Conservation (phyloP, 139 green algal genomes). For the Haematococcus lacustris region DNA sequence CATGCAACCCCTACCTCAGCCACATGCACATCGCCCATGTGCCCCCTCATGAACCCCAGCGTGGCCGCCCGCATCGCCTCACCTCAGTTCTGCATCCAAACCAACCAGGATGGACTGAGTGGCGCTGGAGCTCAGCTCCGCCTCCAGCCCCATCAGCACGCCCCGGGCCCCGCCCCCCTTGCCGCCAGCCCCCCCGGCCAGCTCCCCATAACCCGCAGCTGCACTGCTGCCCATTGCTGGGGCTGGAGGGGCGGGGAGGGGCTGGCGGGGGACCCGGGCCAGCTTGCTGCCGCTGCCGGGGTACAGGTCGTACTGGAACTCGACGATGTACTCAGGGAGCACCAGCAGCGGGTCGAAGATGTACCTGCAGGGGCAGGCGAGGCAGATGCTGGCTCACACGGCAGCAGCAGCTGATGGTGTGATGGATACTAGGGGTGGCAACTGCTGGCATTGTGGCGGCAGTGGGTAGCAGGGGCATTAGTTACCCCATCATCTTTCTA, state of each 20-base stretch:
- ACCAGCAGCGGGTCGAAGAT: slow-evolving; percentile 51
- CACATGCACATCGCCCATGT: no score
- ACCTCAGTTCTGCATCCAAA: slow-evolving; percentile 35
- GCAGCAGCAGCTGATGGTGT: neutral
- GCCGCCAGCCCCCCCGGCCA: no score
- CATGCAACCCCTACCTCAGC: no score
- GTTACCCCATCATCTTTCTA: neutral
- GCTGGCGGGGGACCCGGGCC: no score
- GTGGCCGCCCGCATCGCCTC: no score
- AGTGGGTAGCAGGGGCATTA: neutral
- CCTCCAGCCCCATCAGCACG: no score
- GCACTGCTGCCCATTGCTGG: no score
- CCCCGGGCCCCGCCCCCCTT: no score
- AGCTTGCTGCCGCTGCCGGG: slow-evolving; percentile 1
- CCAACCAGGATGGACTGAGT: slow-evolving; percentile 13
- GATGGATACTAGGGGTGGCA: neutral
- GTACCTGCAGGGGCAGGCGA: slow-evolving; percentile 24
- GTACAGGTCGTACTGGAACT: slow-evolving; percentile 41
- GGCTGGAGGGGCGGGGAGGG: no score
- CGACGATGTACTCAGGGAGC: slow-evolving; percentile 70
- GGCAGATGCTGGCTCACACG: neutral
- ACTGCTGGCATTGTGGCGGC: neutral
- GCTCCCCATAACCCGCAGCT: no score
- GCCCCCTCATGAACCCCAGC: no score
- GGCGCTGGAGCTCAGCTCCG: no score